phyloP scores from a whole-genome alignment of 164 flowering plant genomes.

The Nymphaea thermarum region DNA sequence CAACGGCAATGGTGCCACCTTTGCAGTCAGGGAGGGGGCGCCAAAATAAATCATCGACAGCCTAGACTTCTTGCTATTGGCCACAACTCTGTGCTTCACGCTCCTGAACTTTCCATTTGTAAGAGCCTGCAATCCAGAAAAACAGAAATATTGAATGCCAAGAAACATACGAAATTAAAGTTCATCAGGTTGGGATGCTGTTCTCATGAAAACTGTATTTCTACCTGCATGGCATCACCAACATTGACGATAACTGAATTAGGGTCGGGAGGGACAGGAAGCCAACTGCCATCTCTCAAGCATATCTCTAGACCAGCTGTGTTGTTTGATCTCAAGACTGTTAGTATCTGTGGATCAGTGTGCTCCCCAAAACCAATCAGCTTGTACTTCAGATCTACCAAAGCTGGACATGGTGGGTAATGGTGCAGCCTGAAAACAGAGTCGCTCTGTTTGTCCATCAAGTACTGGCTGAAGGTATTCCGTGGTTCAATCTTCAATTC shows the following conservation, averaged over 20 bases:
- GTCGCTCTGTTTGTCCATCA: constrained; percentile 64
- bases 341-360: constrained; percentile 60
- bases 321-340: constrained; percentile 53
- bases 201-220: neutral
- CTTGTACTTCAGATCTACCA: constrained; percentile 27
- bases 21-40: constrained; percentile 56
- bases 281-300: constrained; percentile 34
- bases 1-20: constrained; percentile 39
- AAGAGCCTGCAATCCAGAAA: constrained; percentile 52
- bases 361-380: constrained; percentile 64
- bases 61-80: constrained; percentile 49
- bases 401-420: constrained; percentile 71
- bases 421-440: constrained; percentile 71
- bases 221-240: constrained; percentile 59
- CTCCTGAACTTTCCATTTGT: constrained; percentile 88
- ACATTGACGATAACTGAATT: constrained; percentile 45
- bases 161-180: neutral
- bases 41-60: constrained; percentile 84
- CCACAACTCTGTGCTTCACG: constrained; percentile 76
- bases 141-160: neutral
- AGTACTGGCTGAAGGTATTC: constrained; percentile 38
- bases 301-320: constrained; percentile 51
- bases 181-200: too few relatives aligned
- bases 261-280: constrained; percentile 54
- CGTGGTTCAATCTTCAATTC: constrained; percentile 38